Conservation (phyloP, 2,329 filamentous ascomycete genomes). For the Aspergillus eucalypticola region DNA sequence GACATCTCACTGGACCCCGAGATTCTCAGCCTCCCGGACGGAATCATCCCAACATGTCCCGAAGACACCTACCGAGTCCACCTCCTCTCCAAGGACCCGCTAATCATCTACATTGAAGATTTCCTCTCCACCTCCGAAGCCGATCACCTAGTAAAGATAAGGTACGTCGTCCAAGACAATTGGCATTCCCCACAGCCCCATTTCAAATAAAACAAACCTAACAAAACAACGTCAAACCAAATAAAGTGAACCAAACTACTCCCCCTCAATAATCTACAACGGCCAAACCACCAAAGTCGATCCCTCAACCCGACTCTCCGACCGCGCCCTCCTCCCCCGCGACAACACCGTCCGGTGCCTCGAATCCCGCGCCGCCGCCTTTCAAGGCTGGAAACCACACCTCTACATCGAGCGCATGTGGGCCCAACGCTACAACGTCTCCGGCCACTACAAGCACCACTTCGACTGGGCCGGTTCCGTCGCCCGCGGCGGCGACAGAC, state of each 20-base stretch:
- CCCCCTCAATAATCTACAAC: slow-evolving; percentile 57
- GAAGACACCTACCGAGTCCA: slow-evolving; percentile 41
- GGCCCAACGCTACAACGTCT: slow-evolving; percentile 60
- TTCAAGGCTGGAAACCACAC: slow-evolving; percentile 62
- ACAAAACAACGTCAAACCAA: not conserved
- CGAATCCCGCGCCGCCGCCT: slow-evolving; percentile 57
- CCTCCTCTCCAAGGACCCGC: slow-evolving; percentile 54
- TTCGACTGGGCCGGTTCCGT: slow-evolving; percentile 58
- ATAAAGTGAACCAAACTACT: slow-evolving; percentile 46
- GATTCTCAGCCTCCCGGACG: slow-evolving; percentile 40
- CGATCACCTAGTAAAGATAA: slow-evolving; percentile 53
- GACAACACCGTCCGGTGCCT: slow-evolving; percentile 57
- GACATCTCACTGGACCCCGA: slow-evolving; percentile 23
- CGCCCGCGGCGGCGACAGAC: slow-evolving; percentile 43
- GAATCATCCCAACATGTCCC: slow-evolving; percentile 28
- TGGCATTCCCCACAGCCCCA: not conserved
- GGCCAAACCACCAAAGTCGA: slow-evolving; percentile 51
- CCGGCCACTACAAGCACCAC: slow-evolving; percentile 61
- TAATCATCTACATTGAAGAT: slow-evolving; percentile 60
- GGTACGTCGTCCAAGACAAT: slow-evolving; percentile 41
- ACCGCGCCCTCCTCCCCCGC: slow-evolving; percentile 51
- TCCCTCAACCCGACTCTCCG: slow-evolving; percentile 53
- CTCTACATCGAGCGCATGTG: slow-evolving; percentile 63
- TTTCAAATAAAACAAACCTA: not conserved
- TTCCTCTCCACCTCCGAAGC: slow-evolving; percentile 54